Conservation (phyloP, 495 filamentous ascomycete species). For the Penicillium macrosclerotiorum region DNA sequence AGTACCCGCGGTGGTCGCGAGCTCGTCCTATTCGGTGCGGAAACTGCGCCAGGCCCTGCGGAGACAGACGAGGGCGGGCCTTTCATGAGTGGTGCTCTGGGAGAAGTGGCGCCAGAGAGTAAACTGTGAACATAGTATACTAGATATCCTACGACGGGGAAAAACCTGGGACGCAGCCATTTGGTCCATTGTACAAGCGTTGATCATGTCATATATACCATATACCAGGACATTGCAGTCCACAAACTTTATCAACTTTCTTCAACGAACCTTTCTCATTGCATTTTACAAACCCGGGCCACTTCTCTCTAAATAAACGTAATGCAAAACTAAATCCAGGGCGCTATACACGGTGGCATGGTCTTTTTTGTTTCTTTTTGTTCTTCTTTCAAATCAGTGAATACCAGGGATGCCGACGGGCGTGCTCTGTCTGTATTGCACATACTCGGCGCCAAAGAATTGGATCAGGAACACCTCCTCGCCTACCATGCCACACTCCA, state of each 20-base stretch:
- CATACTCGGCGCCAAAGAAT: slow-evolving; percentile 87
- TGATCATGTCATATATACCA: slow-evolving; percentile 12
- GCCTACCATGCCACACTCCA: slow-evolving; percentile 30
- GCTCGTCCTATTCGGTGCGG: slow-evolving; percentile 56
- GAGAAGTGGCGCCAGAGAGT: slow-evolving; percentile 39
- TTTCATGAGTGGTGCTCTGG: slow-evolving; percentile 62
- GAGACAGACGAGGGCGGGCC: slow-evolving; percentile 27
- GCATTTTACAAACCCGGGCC: no score
- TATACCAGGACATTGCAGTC: slow-evolving; percentile 5
- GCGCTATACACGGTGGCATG: no score
- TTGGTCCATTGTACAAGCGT: slow-evolving; percentile 9
- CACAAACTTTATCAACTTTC: no score
- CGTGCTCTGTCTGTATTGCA: slow-evolving; percentile 63
- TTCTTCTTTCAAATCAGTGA: slow-evolving; percentile 11
- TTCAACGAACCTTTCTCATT: no score
- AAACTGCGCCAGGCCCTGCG: slow-evolving; percentile 15
- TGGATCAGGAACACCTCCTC: slow-evolving; percentile 75
- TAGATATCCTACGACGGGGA: not conserved
- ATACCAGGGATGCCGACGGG: slow-evolving; percentile 77
- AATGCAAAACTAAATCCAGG: no score
- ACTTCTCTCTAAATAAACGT: no score
- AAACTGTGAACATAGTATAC: slow-evolving; percentile 39
- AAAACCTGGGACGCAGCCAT: no score
- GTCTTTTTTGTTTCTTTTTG: not conserved
- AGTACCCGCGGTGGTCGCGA: slow-evolving; percentile 65